Evolutionary conservation across 176 grass and related monocot genomes (phyloP).

Genomic region (Eragrostis nindensis): DNA sequence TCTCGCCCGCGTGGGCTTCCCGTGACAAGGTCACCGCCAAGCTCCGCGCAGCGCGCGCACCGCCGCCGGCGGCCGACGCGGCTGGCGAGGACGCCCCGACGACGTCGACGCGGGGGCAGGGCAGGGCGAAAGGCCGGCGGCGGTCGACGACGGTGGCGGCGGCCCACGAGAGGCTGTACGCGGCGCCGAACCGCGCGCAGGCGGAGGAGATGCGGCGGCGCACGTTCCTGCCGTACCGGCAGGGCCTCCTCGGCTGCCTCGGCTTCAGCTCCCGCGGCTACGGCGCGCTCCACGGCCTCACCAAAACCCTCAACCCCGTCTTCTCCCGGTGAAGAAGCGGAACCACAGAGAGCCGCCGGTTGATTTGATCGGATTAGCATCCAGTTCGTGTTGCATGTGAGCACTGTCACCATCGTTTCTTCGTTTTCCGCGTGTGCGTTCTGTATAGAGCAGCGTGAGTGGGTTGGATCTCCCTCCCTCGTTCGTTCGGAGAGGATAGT

Average conservation of each 20-base stretch:
- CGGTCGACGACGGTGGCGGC: constrained; percentile 48
- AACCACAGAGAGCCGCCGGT: not conserved
- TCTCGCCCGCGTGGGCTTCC: constrained; percentile 60
- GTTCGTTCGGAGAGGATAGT: constrained; percentile 21
- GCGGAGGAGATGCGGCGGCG: constrained; percentile 92
- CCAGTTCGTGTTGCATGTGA: constrained; percentile 16
- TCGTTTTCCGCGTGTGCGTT: not conserved
- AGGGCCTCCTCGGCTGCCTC: constrained; percentile 86
- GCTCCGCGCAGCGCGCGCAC: constrained; percentile 21
- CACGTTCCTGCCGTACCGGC: constrained; percentile 95
- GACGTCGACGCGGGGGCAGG: not conserved
- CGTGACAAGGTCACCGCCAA: constrained; percentile 55
- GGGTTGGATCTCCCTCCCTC: not conserved
- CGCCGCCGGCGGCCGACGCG: not conserved
- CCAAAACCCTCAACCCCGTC: constrained; percentile 84
- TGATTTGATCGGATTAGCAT: not conserved
- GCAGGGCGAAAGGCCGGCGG: constrained; percentile 25
- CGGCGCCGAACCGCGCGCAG: constrained; percentile 77
- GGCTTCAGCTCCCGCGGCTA: constrained; percentile 90
- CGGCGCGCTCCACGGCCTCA: constrained; percentile 77
- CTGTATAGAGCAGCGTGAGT: constrained; percentile 22
- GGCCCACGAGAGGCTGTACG: constrained; percentile 91
- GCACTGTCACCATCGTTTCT: not conserved
- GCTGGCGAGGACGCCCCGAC: not conserved
- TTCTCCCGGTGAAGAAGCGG: constrained; percentile 69